Conservation (phyloP, 176 grass and related monocot species). For the Phoenix roebelenii region DNA sequence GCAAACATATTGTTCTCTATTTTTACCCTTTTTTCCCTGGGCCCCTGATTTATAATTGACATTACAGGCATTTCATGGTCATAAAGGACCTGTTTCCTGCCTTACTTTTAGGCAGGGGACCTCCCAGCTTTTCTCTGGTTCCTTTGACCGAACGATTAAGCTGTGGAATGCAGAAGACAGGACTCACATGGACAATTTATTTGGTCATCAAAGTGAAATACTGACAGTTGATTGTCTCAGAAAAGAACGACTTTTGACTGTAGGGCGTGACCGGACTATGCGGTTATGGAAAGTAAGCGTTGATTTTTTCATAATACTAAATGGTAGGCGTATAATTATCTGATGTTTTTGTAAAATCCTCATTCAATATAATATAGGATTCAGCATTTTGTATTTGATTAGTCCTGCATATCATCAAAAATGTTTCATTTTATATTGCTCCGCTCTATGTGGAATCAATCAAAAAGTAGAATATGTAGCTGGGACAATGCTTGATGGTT, state of each 20-base stretch:
- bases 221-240: conserved; percentile 61
- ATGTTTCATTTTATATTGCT: no score
- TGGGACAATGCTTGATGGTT: no score
- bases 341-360: no score
- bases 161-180: conserved; percentile 89
- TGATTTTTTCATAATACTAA: background rate
- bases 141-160: conserved; percentile 81
- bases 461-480: no score
- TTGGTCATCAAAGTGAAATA: conserved; percentile 79
- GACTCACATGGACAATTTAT: conserved; percentile 78
- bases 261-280: conserved; percentile 70
- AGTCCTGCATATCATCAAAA: no score
- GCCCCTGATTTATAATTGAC: conserved; percentile 13
- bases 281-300: conserved; percentile 74
- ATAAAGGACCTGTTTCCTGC: conserved; percentile 63
- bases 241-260: conserved; percentile 73
- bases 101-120: conserved; percentile 69
- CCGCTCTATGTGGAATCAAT: no score
- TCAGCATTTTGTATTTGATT: no score
- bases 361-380: no score
- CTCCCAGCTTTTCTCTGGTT: conserved; percentile 71
- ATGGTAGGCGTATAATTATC: no score
- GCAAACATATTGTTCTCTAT: no score
- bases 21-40: no score
- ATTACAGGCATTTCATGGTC: conserved; percentile 73